Percentiles rank a stretch among this genome's conserved stretches.
phyloP scores from a whole-genome alignment of 345 rosid species.

The Corchorus olitorius region DNA sequence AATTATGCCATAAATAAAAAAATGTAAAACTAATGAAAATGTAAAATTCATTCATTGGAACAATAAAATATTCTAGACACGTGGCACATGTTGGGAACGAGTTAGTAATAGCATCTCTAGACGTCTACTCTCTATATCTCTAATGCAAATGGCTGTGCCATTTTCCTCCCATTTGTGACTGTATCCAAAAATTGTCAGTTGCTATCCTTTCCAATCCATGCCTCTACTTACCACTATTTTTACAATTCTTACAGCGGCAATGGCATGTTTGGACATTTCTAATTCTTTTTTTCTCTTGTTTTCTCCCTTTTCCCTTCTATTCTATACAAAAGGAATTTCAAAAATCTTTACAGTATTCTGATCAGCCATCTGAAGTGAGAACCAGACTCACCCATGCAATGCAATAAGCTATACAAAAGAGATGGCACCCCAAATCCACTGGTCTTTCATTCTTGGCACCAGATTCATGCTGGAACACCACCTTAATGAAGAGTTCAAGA shows the following conservation, averaged over 20 bases:
- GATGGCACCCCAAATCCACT: constrained; percentile 10
- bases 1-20: too few species aligned
- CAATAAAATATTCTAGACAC: too few species aligned
- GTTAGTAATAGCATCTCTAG: too few species aligned
- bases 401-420: constrained; percentile 14
- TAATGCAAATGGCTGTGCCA: background rate
- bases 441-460: background rate
- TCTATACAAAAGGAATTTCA: constrained; percentile 4
- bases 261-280: background rate
- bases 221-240: background rate
- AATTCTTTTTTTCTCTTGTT: background rate
- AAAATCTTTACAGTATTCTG: background rate
- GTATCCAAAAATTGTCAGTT: background rate
- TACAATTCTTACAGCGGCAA: background rate
- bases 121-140: too few species aligned
- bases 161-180: background rate
- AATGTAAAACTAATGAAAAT: too few species aligned
- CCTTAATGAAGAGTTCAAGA: constrained; percentile 4
- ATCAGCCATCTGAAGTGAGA: background rate
- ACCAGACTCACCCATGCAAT: background rate
- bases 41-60: too few species aligned
- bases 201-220: too few species aligned
- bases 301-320: background rate
- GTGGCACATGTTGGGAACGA: too few species aligned
- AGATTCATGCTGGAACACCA: constrained; percentile 28